Conservation (phyloP, 768 basidiomycete species). For the Hypholoma fasciculare region DNA sequence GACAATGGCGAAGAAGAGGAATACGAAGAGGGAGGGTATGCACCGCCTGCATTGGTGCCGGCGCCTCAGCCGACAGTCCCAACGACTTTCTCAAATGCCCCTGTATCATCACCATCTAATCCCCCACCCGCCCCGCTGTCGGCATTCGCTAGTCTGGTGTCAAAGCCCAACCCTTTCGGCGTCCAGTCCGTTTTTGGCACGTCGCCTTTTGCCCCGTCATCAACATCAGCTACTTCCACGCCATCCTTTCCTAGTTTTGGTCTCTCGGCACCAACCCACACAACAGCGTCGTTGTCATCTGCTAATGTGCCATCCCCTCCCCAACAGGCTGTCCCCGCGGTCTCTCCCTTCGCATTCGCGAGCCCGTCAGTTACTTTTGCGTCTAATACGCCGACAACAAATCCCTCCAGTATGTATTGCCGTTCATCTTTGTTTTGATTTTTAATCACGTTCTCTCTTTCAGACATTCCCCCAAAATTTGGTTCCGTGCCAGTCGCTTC, state of each 20-base stretch:
- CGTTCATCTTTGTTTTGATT: neutral
- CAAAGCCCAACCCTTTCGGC: slow-evolving; percentile 40
- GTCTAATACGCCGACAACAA: neutral
- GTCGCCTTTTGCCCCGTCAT: slow-evolving; percentile 7
- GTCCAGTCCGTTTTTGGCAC: slow-evolving; percentile 21
- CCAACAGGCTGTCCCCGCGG: neutral
- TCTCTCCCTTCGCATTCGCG: neutral
- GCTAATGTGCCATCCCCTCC: neutral
- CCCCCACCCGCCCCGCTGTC: slow-evolving; percentile 24
- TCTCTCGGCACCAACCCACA: neutral
- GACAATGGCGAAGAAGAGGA: slow-evolving; percentile 15
- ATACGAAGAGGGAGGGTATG: slow-evolving; percentile 5
- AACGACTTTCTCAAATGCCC: slow-evolving; percentile 5
- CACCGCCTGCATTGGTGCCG: neutral
- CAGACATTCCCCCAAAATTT: neutral
- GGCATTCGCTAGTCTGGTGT: slow-evolving; percentile 39
- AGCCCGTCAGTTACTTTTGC: neutral
- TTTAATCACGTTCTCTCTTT: too few species aligned
- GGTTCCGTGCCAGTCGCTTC: neutral
- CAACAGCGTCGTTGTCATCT: neutral
- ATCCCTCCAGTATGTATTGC: slow-evolving; percentile 7
- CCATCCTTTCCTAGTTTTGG: neutral
- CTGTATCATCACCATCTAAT: slow-evolving; percentile 5
- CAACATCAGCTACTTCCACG: neutral
- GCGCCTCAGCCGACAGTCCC: slow-evolving; percentile 10